These are phyloP conservation scores for Yarrowia deformans DNA, from an alignment of 805 yeast species.

Conservation along the genomic window DNA sequence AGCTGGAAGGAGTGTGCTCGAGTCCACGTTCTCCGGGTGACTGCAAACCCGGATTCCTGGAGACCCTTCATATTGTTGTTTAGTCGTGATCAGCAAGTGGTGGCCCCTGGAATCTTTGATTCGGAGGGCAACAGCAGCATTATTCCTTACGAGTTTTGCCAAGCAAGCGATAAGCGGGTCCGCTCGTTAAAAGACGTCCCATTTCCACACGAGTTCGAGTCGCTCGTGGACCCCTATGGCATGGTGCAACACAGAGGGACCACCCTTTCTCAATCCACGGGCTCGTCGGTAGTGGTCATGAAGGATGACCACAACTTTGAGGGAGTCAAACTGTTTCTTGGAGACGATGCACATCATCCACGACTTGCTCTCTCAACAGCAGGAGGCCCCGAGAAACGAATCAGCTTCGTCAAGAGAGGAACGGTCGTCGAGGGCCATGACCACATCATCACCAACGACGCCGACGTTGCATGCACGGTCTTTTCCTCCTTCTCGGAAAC, in stretches of 20 bases:
- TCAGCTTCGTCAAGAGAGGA: conserved; percentile 4
- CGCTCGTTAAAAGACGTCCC: background rate
- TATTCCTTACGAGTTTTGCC: conserved; percentile 18
- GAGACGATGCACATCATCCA: background rate
- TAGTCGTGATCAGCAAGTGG: background rate
- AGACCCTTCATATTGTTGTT: conserved; percentile 7
- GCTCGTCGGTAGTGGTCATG: conserved; percentile 17
- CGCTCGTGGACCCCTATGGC: conserved; percentile 1
- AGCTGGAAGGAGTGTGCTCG: conserved; percentile 32
- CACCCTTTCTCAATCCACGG: background rate
- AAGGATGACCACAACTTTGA: conserved; percentile 21
- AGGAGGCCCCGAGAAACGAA: background rate
- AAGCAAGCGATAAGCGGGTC: background rate
- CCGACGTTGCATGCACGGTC: conserved; percentile 4
- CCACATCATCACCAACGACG: background rate
- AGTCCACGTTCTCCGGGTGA: conserved; percentile 8
- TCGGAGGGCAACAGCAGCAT: background rate
- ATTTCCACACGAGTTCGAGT: background rate
- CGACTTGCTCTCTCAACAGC: background rate
- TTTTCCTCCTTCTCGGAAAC: conserved; percentile 7
- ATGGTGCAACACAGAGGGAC: conserved; percentile 2
- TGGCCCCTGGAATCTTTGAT: background rate
- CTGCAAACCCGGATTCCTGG: background rate
- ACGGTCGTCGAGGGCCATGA: conserved; percentile 10
- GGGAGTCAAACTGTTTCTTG: conserved; percentile 13